Evolutionary conservation across 306 rosid genomes (phyloP).

Genomic region (Leucaena leucocephala): DNA sequence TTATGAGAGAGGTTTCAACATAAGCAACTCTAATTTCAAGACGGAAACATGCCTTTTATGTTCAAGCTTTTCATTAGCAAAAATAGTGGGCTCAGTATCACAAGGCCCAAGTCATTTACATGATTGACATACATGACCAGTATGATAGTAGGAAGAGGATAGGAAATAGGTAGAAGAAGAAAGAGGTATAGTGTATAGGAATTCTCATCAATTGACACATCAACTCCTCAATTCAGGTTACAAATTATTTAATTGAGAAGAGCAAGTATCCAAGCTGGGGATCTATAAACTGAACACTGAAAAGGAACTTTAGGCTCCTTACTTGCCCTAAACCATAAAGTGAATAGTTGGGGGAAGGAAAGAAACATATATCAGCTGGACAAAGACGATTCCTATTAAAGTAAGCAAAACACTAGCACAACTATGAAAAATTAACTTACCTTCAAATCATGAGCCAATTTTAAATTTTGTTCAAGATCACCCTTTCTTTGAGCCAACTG

Average conservation of each 20-base stretch:
- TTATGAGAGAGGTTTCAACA: not conserved
- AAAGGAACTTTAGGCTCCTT: not conserved
- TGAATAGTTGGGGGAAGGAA: not conserved
- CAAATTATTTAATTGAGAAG: no score
- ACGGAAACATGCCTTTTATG: not conserved
- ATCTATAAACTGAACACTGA: not conserved
- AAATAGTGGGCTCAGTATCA: not conserved
- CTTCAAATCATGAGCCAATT: constrained; percentile 82
- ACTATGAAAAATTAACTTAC: constrained; percentile 44
- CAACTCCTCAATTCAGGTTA: no score
- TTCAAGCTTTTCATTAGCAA: not conserved
- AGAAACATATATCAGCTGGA: not conserved
- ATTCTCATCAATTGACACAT: no score
- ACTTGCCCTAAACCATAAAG: not conserved
- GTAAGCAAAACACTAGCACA: constrained; percentile 17
- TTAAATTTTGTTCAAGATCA: constrained; percentile 84
- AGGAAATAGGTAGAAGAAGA: not conserved
- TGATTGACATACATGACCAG: not conserved
- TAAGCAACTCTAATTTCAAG: not conserved
- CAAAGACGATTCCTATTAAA: not conserved
- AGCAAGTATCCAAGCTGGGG: no score
- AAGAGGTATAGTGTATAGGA: no score
- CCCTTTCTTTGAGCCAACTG: constrained; percentile 83
- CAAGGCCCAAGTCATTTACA: not conserved
- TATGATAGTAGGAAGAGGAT: not conserved